phyloP scores from a whole-genome alignment of 106 monocot species.

The Dioscorea zingiberensis region DNA sequence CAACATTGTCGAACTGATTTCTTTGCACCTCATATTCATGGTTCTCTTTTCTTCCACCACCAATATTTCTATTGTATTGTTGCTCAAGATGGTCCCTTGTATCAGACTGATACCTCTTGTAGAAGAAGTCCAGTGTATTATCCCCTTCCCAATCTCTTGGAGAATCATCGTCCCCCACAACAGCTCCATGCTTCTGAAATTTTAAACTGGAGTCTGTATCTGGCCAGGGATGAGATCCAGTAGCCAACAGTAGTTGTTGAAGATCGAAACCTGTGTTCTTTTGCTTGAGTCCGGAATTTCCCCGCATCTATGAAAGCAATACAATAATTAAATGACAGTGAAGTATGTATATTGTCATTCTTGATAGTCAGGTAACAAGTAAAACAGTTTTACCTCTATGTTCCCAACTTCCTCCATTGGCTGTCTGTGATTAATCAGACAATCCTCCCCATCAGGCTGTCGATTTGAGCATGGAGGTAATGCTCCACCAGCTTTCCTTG shows the following conservation, averaged over 20 bases:
- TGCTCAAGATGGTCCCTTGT: conserved; percentile 26
- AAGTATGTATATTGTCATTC: too few species aligned
- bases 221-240: conserved; percentile 47
- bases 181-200: conserved; percentile 25
- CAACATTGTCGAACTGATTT: conserved; percentile 27
- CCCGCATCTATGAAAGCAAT: too few species aligned
- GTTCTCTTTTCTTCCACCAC: conserved; percentile 29
- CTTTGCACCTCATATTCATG: conserved; percentile 32
- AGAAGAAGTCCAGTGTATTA: conserved; percentile 52
- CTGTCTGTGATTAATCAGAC: conserved; percentile 11
- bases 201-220: conserved; percentile 15
- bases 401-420: conserved; percentile 78
- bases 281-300: conserved; percentile 11
- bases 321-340: too few species aligned
- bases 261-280: conserved; percentile 69
- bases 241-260: conserved; percentile 36
- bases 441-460: too few species aligned
- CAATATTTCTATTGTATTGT: conserved; percentile 21
- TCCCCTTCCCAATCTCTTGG: conserved; percentile 46
- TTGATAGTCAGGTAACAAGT: too few species aligned
- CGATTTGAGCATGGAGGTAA: conserved; percentile 30
- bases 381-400: conserved; percentile 47
- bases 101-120: conserved; percentile 51
- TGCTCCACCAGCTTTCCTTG: conserved; percentile 28
- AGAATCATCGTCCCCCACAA: conserved; percentile 19